Evolutionary conservation across 768 basidiomycete genomes (phyloP), one percentile per base, ranked within the genome.

Genomic region (Mycena alexandri): DNA sequence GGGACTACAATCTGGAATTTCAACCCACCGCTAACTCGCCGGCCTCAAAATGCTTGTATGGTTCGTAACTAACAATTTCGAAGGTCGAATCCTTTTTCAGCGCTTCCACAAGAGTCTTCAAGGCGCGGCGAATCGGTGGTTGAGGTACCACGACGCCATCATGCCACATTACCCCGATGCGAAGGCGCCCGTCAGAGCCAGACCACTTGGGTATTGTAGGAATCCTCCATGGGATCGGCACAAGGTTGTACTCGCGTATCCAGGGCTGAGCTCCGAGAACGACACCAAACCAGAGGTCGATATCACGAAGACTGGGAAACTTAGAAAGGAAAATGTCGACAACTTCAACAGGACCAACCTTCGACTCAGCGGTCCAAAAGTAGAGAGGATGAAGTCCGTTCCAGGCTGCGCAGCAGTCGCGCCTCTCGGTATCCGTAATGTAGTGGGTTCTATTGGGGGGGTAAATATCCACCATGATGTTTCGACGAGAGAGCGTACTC

Each of bases 321-420:
- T 6, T 38, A n/a, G 1, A 2, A 52, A 21, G 13, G 33, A 34
- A 16, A 12, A 42, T 2, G 29, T 3, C 1, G 14, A 13, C 16
- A 41, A 9, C 8, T 12, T 38, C 16, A 38, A 33, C 38, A 14
- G 24, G 6, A 29, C 74, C 74, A 53, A 89, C 67, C 50, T 84
- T 79, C 56, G 72, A 71, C 2, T 83, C 73, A 90, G 77, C 16
- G 89, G 89, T 1, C 89, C 89, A 17, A 87, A 79, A 14, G 88
- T 85, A 24, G 86, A 85, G 9, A 48, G 79, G 80, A 73, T 90
- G 82, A 67, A 85, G 82, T 55, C 90, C 85, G 75, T 84, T 75
- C 56, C 83, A 63, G 21, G 84, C 78, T 75, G 83, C 85, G 24
- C 76, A 56, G 4, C 82, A 77, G 43, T 69, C 43, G 72, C 77